These are phyloP conservation scores for Remersonia thermophila DNA, from an alignment of 2,329 filamentous ascomycete genomes.

Conservation along the genomic window DNA sequence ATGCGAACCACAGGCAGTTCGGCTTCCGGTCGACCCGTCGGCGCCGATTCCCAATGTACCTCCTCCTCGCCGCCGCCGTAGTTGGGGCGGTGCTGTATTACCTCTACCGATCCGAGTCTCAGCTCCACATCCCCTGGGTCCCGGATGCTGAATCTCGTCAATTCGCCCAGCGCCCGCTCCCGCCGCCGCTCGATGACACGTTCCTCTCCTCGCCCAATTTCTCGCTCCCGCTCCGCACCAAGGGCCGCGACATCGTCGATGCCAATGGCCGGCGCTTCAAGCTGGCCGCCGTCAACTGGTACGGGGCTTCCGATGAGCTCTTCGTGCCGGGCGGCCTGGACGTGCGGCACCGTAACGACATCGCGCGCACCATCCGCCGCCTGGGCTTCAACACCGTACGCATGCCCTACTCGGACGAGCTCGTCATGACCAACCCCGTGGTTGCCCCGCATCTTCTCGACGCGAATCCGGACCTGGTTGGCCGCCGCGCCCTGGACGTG, in stretches of 20 bases:
- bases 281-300: constrained; percentile 57
- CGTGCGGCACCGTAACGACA: constrained; percentile 46
- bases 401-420: constrained; percentile 56
- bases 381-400: constrained; percentile 61
- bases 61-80: constrained; percentile 26
- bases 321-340: constrained; percentile 54
- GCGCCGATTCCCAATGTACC: constrained; percentile 21
- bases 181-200: constrained; percentile 29
- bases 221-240: constrained; percentile 44
- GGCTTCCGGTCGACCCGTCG: neutral
- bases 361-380: constrained; percentile 45
- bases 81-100: constrained; percentile 24
- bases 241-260: constrained; percentile 50
- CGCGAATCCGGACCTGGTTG: constrained; percentile 49
- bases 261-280: constrained; percentile 43
- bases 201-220: constrained; percentile 32
- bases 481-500: constrained; percentile 46
- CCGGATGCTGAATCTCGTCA: constrained; percentile 34
- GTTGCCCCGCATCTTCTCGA: constrained; percentile 38
- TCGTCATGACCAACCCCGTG: constrained; percentile 48
- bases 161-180: constrained; percentile 38
- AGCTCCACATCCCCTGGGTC: constrained; percentile 33
- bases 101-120: constrained; percentile 33
- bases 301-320: constrained; percentile 55
- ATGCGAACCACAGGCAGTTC: too few species aligned